These are phyloP conservation scores for Maudiozyma pseudohumilis DNA, from an alignment of 805 yeast genomes.

Conservation along the genomic window DNA sequence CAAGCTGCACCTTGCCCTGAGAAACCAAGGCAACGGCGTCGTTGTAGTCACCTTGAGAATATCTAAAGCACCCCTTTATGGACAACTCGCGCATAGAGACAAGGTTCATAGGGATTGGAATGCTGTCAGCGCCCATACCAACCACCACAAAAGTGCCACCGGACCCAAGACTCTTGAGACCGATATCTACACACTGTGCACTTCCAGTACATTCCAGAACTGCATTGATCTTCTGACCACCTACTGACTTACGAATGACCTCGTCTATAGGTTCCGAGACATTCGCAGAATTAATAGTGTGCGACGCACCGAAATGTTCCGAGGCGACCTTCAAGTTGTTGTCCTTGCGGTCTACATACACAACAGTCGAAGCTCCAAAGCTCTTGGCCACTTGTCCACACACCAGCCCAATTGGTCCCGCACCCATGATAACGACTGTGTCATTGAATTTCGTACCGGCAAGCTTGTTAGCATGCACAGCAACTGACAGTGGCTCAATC, in stretches of 20 bases:
- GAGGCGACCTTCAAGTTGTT: constrained; percentile 58
- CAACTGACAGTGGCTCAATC: constrained; percentile 81
- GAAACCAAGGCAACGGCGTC: constrained; percentile 60
- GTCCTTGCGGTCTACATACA: constrained; percentile 63
- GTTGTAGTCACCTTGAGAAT: constrained; percentile 66
- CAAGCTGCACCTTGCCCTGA: constrained; percentile 54
- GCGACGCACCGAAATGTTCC: constrained; percentile 54
- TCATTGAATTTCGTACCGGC: constrained; percentile 59
- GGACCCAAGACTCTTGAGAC: constrained; percentile 47
- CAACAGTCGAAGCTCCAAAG: constrained; percentile 61
- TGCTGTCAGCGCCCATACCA: constrained; percentile 67
- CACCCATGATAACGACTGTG: constrained; percentile 66
- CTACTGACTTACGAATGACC: constrained; percentile 25
- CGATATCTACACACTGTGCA: constrained; percentile 61
- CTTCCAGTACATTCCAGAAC: constrained; percentile 87
- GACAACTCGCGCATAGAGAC: constrained; percentile 59
- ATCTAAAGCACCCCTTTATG: constrained; percentile 71
- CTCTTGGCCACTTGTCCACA: constrained; percentile 65
- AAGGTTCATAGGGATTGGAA: constrained; percentile 65
- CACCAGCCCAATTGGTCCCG: constrained; percentile 81
- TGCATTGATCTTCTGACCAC: constrained; percentile 36
- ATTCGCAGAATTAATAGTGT: constrained; percentile 35
- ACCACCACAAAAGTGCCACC: constrained; percentile 78
- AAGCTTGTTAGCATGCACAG: constrained; percentile 66
- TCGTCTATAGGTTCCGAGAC: constrained; percentile 23